Percentiles rank a stretch among this genome's conserved stretches.
phyloP scores from a whole-genome alignment of 441 rosid species.

The Gossypium gossypioides region DNA sequence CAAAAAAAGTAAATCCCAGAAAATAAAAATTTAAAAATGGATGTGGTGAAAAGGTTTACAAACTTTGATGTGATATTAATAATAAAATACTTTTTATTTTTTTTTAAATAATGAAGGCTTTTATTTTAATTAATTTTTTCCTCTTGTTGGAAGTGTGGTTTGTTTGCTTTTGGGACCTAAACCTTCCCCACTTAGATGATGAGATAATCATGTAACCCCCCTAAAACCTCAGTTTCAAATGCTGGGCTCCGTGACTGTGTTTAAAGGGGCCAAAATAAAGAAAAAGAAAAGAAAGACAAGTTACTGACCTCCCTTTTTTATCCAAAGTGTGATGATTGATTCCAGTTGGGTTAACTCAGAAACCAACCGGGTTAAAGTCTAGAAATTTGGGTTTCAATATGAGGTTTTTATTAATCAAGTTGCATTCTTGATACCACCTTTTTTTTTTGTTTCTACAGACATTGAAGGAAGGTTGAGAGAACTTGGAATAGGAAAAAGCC shows the following conservation, averaged over 20 bases:
- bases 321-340: constrained; percentile 38
- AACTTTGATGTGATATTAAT: constrained; percentile 12
- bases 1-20: not conserved
- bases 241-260: constrained; percentile 20
- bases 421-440: constrained; percentile 25
- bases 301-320: constrained; percentile 7
- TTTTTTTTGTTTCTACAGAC: constrained; percentile 29
- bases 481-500: constrained; percentile 29
- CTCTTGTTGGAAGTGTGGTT: constrained; percentile 13
- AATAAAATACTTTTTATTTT: constrained; percentile 5
- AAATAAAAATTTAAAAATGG: not conserved
- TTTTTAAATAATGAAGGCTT: not conserved
- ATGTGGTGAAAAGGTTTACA: constrained; percentile 1
- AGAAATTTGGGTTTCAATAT: constrained; percentile 17
- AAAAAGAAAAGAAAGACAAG: constrained; percentile 4
- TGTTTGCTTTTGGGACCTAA: constrained; percentile 35
- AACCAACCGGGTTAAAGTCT: constrained; percentile 35
- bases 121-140: not conserved
- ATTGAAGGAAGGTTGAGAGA: constrained; percentile 15
- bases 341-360: constrained; percentile 41
- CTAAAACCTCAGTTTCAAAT: constrained; percentile 27
- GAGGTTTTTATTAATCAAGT: constrained; percentile 31
- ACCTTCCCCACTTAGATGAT: constrained; percentile 62
- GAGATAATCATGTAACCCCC: constrained; percentile 62
- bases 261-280: not conserved